Percentiles rank a stretch among this genome's conserved stretches.
Evolutionary conservation across 1,139 yeast genomes (phyloP).

Genomic region (Debaryomycetaceae sp.): DNA sequence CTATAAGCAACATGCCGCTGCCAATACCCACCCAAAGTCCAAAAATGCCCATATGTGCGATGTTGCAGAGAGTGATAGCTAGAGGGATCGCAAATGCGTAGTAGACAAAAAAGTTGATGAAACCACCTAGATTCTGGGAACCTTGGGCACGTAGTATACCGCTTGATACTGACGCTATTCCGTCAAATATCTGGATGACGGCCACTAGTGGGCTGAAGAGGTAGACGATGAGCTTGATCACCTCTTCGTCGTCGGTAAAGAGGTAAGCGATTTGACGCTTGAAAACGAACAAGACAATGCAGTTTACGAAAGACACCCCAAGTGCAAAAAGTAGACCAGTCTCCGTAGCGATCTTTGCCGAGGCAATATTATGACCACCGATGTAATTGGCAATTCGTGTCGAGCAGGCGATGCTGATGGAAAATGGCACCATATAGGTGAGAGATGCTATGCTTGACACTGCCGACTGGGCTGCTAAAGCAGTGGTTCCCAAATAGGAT

Average conservation of each 20-base stretch:
- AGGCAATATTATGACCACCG: constrained; percentile 66
- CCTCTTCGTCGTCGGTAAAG: constrained; percentile 70
- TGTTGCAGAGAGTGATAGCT: constrained; percentile 61
- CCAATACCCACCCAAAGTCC: constrained; percentile 94
- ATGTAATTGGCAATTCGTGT: constrained; percentile 86
- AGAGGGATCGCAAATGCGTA: constrained; percentile 63
- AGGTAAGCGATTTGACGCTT: constrained; percentile 57
- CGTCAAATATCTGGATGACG: constrained; percentile 71
- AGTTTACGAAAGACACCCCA: constrained; percentile 55
- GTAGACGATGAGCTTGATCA: constrained; percentile 42
- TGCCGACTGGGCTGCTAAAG: constrained; percentile 86
- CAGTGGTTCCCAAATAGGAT: constrained; percentile 77
- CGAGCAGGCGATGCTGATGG: constrained; percentile 81
- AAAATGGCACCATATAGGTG: constrained; percentile 84
- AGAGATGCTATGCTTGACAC: constrained; percentile 78
- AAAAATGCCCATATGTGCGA: constrained; percentile 45
- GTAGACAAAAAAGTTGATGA: constrained; percentile 71
- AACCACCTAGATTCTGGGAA: constrained; percentile 77
- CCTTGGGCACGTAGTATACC: constrained; percentile 88
- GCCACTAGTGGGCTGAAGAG: constrained; percentile 70
- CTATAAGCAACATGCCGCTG: constrained; percentile 68
- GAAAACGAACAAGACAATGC: constrained; percentile 48
- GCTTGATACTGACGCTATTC: constrained; percentile 78
- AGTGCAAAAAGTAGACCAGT: constrained; percentile 63
- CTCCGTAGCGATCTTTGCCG: constrained; percentile 62